A percentile compares a stretch with the other conserved stretches of the same genome.
Evolutionary conservation across 2,329 filamentous ascomycete species (phyloP).

Genomic region (Teratosphaeria viscida): DNA sequence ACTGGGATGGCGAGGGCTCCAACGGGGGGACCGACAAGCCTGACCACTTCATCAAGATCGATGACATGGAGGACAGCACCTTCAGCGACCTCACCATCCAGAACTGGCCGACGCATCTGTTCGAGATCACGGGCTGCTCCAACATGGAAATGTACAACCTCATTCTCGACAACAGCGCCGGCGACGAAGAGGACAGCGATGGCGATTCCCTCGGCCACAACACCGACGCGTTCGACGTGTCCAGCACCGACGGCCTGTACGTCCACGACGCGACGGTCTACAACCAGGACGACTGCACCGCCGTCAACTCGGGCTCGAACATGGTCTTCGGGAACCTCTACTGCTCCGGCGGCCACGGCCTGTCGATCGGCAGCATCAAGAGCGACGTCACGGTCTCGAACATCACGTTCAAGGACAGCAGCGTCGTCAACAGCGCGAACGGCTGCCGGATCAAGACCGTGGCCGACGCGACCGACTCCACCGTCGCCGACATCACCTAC

Average conservation of each 20-base stretch:
- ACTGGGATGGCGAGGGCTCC: constrained; percentile 37
- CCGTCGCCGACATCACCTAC: constrained; percentile 3
- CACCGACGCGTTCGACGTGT: constrained; percentile 28
- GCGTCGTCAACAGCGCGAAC: constrained; percentile 3
- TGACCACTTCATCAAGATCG: constrained; percentile 32
- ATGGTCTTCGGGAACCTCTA: constrained; percentile 13
- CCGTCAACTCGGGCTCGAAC: constrained; percentile 6
- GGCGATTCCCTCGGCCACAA: constrained; percentile 30
- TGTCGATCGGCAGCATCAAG: constrained; percentile 12
- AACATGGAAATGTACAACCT: constrained; percentile 28
- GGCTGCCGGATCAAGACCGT: constrained; percentile 6
- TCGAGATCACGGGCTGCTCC: constrained; percentile 26
- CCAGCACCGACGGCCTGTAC: constrained; percentile 19
- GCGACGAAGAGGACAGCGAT: constrained; percentile 27
- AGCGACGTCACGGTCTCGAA: constrained; percentile 6
- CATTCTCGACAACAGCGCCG: constrained; percentile 31
- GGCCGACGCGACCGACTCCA: constrained; percentile 1
- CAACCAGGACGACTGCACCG: constrained; percentile 25
- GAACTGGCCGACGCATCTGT: constrained; percentile 33
- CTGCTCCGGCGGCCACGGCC: constrained; percentile 17
- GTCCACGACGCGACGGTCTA: constrained; percentile 20
- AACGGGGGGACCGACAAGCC: constrained; percentile 36
- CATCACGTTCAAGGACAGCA: constrained; percentile 4
- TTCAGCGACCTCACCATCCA: constrained; percentile 30
- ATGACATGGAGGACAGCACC: constrained; percentile 24